Evolutionary conservation across 495 filamentous ascomycete genomes (phyloP).

Genomic region (Aspergillus baeticus): DNA sequence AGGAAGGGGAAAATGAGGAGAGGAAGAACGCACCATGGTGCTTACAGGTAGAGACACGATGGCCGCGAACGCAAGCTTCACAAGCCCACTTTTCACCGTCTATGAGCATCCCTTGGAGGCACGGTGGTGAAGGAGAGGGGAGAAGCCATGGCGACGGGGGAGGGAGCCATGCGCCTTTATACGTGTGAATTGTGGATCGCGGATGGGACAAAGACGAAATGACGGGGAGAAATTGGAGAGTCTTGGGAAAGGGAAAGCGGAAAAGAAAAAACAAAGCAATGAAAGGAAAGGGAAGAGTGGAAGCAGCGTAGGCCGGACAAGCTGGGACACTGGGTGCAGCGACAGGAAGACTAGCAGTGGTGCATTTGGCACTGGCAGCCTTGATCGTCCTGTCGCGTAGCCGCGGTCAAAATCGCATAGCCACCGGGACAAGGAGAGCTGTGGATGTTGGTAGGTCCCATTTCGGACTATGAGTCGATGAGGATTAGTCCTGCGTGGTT

Average conservation of each 20-base stretch:
- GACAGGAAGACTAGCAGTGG: not conserved
- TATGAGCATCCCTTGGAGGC: constrained; percentile 64
- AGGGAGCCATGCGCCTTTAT: constrained; percentile 11
- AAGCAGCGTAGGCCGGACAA: not conserved
- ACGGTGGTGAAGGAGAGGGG: not conserved
- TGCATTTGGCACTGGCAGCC: not conserved
- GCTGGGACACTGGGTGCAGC: not conserved
- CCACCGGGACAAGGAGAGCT: not conserved
- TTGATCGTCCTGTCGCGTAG: not conserved
- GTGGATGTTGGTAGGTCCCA: not conserved
- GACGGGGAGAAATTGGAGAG: not conserved
- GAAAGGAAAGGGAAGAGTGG: not conserved
- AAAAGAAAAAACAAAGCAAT: constrained; percentile 2
- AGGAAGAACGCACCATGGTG: constrained; percentile 42
- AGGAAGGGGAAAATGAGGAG: constrained; percentile 19
- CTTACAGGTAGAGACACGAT: constrained; percentile 67
- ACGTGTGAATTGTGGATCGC: constrained; percentile 6
- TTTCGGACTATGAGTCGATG: not conserved
- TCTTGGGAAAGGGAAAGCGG: not conserved
- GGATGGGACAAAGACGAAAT: not conserved
- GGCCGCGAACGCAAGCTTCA: constrained; percentile 89
- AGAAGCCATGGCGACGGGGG: constrained; percentile 5
- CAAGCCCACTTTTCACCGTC: constrained; percentile 88
- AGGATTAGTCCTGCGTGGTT: too few relatives aligned
- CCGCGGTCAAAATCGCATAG: not conserved